Base-by-base conservation (phyloP, 2,329 filamentous ascomycete genomes). In the Xylariaceae sp. region DNA sequence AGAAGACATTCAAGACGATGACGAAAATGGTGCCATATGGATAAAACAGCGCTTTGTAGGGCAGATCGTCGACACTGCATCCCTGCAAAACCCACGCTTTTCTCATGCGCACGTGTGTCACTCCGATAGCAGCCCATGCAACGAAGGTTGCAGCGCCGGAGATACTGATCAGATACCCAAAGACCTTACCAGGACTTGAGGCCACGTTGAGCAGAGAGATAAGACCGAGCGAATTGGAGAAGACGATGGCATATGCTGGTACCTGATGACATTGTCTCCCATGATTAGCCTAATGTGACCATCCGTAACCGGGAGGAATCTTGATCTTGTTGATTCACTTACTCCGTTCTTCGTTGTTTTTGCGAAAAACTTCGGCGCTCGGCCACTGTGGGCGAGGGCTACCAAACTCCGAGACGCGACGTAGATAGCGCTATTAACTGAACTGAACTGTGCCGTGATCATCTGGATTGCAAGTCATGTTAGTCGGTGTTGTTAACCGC, bases 391-490 rank as follows among this genome's bases (percentile, higher is more conserved):
- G 3, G 65, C 65, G 2, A 66, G 60, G 1, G 65, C 62, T 1
- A 65, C 60, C 1, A 68, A 57, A 31, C 61, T 65, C 34, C 69
- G 50, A 47, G 61, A 64, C 2, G 63, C 62, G 17, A 67, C 63
- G 38, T 67, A 67, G 44, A 69, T 66, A 22, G 63, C 64, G 33
- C 61, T 64, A n/a, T 69, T 68, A 36, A 67, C 64, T 2, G 65
- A 67, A 13, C 66, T 70, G 17, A 70, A 55, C 34, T 69, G 66
- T 5, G 69, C 64, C 7, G 66, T 69, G 46, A 69, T 62, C 61
- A 69, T 70, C 22, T 28, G 7, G 22, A n/a, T 28, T 28, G 4
- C 22, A 7, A 28, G 4, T 5, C 22, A 4, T 28, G 22, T 28
- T 7, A 28, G 22, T 28, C 22, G 22, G 4, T 28, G 4, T 7